Evolutionary conservation across 2,329 filamentous ascomycete genomes (phyloP).

Genomic region (Claviceps sp.): DNA sequence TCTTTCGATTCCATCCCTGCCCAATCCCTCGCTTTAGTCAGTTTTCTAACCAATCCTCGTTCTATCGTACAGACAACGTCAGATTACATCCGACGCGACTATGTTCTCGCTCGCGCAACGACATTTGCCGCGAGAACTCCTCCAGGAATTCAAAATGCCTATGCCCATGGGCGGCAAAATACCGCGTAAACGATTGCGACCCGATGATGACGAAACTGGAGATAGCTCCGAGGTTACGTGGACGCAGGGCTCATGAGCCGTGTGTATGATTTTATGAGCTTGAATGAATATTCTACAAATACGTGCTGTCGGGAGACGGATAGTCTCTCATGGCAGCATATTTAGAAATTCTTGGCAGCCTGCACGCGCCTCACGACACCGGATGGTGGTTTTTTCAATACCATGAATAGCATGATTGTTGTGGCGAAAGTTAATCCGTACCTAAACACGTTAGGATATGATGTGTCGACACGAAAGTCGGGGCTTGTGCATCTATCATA

Average conservation of each 20-base stretch:
- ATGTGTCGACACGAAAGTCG: background rate
- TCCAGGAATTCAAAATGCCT: conserved; percentile 69
- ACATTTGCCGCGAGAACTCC: conserved; percentile 66
- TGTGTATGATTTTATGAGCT: background rate
- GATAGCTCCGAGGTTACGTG: conserved; percentile 13
- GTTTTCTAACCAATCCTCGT: conserved; percentile 12
- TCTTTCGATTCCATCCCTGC: conserved; percentile 3
- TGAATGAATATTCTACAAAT: background rate
- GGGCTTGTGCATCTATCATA: background rate
- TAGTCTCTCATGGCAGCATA: too few relatives aligned
- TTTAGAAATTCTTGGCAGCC: conserved; percentile 61
- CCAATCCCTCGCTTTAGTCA: background rate
- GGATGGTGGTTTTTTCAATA: conserved; percentile 73
- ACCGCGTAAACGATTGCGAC: conserved; percentile 21
- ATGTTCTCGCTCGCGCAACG: conserved; percentile 76
- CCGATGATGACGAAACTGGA: conserved; percentile 23
- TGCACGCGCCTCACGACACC: conserved; percentile 61
- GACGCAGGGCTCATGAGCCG: conserved; percentile 7
- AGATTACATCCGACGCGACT: conserved; percentile 57
- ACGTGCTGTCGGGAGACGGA: background rate
- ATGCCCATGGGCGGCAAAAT: conserved; percentile 38
- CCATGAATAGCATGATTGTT: conserved; percentile 91
- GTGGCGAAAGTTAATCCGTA: conserved; percentile 77
- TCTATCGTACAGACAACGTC: conserved; percentile 53
- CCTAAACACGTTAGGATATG: conserved; percentile 35